phyloP scores from a whole-genome alignment of 139 green algal species.

The Tetradesmus obliquus region DNA sequence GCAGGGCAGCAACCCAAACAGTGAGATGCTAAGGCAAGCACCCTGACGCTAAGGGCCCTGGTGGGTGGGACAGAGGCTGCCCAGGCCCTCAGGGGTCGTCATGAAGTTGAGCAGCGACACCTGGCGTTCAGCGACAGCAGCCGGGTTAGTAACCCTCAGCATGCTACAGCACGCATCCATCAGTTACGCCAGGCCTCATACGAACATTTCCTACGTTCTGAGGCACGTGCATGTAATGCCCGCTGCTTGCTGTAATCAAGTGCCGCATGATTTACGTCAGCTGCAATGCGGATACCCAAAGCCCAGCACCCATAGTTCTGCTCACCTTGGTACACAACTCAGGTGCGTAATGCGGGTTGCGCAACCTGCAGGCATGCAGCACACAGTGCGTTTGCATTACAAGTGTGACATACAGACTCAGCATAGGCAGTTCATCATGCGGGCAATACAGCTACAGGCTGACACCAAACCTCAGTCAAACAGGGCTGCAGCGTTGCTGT shows the following conservation, averaged over 20 bases:
- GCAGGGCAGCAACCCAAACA: not conserved
- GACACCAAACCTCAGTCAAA: not conserved
- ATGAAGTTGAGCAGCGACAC: constrained; percentile 89
- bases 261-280: not conserved
- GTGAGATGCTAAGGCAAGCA: too few relatives aligned
- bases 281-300: not conserved
- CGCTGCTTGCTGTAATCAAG: not conserved
- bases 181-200: too few relatives aligned
- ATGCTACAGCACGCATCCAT: too few relatives aligned
- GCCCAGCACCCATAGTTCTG: not conserved
- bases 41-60: too few relatives aligned
- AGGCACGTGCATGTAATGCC: not conserved
- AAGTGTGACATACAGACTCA: not conserved
- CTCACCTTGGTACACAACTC: constrained; percentile 84
- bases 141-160: too few relatives aligned
- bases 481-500: not conserved
- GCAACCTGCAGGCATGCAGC: constrained; percentile 47
- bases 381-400: not conserved
- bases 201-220: too few relatives aligned
- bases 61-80: too few relatives aligned
- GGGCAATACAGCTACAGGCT: not conserved
- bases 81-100: constrained; percentile 82
- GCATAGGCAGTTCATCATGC: not conserved
- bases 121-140: constrained; percentile 28
- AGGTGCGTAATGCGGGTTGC: constrained; percentile 89